Base-by-base conservation (phyloP, 2,329 filamentous ascomycete species). In the Talaromyces islandicus region DNA sequence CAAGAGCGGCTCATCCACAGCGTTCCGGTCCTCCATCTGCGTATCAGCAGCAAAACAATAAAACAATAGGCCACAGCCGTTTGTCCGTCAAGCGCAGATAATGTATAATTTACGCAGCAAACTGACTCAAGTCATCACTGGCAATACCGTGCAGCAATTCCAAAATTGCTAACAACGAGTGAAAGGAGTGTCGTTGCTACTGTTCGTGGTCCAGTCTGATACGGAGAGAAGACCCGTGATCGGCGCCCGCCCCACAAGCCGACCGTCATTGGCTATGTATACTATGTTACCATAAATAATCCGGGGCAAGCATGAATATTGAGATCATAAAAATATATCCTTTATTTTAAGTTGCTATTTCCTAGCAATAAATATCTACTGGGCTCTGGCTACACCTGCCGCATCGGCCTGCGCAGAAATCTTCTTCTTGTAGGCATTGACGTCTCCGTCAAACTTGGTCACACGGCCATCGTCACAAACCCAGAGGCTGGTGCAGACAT, bases 371-470 rank as follows among this genome's bases (percentile, higher is more conserved):
- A 63, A 14, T 59, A 61, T 46, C 57, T 69, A 77, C 56, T 77
- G 75, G 57, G 70, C 67, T 29, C 71, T 68, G 54, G 70, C 94
- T 48, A 97, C 92, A 67, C 94, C 94, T 53, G 89, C 87, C 58
- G 88, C 88, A 73, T 96, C 88, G 24, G 93, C 93, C 78, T 97
- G 92, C 14, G 90, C 88, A 19, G 86, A 85, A 70, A 99, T 97
- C 76, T 90, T 88, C 85, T 92, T 96, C 88, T 99, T 99, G 81
- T 99, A 99, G 64, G 90, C 88, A 77, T 96, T 90, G 57, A 99
- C 92, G 68, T 95, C 92, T 35, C 94, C 94, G 63, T 89, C 87
- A 78, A 99, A 99, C 79, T 97, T 92, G 83, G 96, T 91, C 21
- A 99, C 92, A 1, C 88, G 94, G 10, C 94, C 94, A 61, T 88